phyloP scores from a whole-genome alignment of 139 green algal species.

The Micractinium conductrix region DNA sequence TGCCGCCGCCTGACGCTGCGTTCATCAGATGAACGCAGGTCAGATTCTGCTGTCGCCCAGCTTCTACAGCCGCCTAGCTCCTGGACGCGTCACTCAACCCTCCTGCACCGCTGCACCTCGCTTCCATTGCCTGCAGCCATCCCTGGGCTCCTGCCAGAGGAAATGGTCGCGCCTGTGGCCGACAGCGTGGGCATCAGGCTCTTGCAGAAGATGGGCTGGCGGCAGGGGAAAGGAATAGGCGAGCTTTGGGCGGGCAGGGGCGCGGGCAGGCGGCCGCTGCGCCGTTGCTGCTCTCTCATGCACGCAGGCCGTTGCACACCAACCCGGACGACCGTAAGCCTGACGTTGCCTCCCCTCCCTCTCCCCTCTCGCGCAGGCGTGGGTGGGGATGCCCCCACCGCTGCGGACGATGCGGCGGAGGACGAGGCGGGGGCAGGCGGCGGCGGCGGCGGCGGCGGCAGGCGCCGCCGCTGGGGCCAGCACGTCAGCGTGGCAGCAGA shows the following conservation, averaged over 20 bases:
- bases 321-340: too few relatives aligned
- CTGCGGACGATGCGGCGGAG: background rate
- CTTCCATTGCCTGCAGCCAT: conserved; percentile 42
- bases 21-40: too few relatives aligned
- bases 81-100: too few relatives aligned
- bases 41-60: too few relatives aligned
- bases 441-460: conserved; percentile 3
- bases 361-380: background rate
- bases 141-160: conserved; percentile 65
- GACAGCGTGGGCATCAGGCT: conserved; percentile 84
- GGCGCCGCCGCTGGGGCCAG: conserved; percentile 15
- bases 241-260: too few relatives aligned
- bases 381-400: background rate
- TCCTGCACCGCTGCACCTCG: background rate
- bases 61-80: too few relatives aligned
- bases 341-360: too few relatives aligned
- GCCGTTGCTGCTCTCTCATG: too few relatives aligned
- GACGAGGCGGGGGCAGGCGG: background rate
- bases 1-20: too few relatives aligned
- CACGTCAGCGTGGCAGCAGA: conserved; percentile 68
- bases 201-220: conserved; percentile 94
- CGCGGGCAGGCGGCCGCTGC: too few relatives aligned
- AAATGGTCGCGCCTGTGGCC: conserved; percentile 81
- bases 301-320: too few relatives aligned
- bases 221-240: conserved; percentile 82